phyloP scores from a whole-genome alignment of 129 eudicot genomes.

The Saposhnikovia divaricata region DNA sequence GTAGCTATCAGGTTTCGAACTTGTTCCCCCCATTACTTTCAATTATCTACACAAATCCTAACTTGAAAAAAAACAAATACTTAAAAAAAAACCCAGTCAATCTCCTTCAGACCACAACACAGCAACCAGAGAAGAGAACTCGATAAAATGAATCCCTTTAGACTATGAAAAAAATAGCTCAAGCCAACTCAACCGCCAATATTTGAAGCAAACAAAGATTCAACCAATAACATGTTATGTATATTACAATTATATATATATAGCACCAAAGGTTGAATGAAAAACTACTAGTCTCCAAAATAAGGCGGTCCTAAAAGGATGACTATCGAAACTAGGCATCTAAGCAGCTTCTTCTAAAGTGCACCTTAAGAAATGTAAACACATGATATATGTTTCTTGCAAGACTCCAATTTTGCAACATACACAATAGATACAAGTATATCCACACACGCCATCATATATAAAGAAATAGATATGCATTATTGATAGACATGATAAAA shows the following conservation, averaged over 20 bases:
- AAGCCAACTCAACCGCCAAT: conserved; percentile 1
- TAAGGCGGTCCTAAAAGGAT: conserved; percentile 1
- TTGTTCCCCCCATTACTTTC: conserved; percentile 53
- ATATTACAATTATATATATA: not conserved
- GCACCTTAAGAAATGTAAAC: not conserved
- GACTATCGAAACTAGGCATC: not conserved
- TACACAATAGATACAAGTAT: not conserved
- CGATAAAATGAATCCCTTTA: not conserved
- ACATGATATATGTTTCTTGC: not conserved
- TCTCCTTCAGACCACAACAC: not conserved
- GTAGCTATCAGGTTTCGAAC: conserved; percentile 47
- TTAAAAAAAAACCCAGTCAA: not conserved
- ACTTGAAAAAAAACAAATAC: not conserved
- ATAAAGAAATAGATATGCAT: not conserved
- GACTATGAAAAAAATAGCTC: not conserved
- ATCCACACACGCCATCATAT: conserved; percentile 12
- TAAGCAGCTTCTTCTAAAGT: conserved; percentile 6
- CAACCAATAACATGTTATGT: not conserved
- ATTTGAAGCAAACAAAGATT: not conserved
- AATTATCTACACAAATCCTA: conserved; percentile 14
- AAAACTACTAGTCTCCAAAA: not conserved
- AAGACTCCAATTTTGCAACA: not conserved
- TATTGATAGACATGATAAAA: not conserved
- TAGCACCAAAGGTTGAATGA: not conserved
- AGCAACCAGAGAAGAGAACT: not conserved